A percentile compares a stretch with the other conserved stretches of the same genome.
phyloP scores from a whole-genome alignment of 176 grass and related monocot genomes.

The Otatea glauca region DNA sequence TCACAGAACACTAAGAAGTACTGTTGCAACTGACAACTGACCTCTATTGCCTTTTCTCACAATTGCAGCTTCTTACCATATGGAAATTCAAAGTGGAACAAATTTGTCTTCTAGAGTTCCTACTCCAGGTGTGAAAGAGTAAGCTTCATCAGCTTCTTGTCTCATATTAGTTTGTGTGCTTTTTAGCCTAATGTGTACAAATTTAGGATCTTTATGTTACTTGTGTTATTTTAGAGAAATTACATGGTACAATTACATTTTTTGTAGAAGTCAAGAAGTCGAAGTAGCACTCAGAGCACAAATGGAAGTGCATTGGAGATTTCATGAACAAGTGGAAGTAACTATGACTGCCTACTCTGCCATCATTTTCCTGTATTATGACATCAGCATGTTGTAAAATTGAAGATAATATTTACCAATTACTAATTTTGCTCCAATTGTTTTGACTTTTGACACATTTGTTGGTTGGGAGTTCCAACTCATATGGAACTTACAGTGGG shows the following conservation, averaged over 20 bases:
- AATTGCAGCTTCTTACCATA: slow-evolving; percentile 72
- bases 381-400: not conserved
- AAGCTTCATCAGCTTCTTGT: slow-evolving; percentile 20
- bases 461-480: not conserved
- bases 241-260: not conserved
- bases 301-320: slow-evolving; percentile 61
- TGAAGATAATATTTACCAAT: not conserved
- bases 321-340: slow-evolving; percentile 66
- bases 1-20: not conserved
- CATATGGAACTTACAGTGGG: not conserved
- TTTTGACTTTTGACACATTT: not conserved
- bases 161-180: not conserved
- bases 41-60: slow-evolving; percentile 28
- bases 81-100: slow-evolving; percentile 57
- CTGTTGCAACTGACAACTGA: not conserved
- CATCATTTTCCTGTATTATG: not conserved
- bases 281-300: slow-evolving; percentile 63
- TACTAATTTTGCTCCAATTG: not conserved
- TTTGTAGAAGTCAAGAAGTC: slow-evolving; percentile 56
- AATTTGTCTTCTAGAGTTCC: slow-evolving; percentile 63
- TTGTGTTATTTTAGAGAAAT: not conserved
- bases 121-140: slow-evolving; percentile 66
- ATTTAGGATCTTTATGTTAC: not conserved
- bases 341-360: not conserved
- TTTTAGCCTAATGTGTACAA: not conserved